phyloP scores from a whole-genome alignment of 805 yeast species.

The Saitoella complicata region DNA sequence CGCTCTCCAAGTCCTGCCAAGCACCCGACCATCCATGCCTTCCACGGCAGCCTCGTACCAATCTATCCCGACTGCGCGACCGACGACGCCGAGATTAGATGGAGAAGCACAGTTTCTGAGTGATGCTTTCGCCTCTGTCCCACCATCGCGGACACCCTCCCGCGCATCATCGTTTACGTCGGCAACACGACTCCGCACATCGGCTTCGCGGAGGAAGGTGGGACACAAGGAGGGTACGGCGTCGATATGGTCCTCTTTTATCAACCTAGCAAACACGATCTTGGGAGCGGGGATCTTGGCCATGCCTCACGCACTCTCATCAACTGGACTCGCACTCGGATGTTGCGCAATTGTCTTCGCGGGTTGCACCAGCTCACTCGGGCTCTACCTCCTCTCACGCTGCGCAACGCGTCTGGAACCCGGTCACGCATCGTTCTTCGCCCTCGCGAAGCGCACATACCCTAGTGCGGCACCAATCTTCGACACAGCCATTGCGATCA shows the following conservation, averaged over 20 bases:
- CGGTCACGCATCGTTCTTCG: constrained; percentile 55
- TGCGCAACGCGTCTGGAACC: constrained; percentile 37
- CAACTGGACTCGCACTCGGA: constrained; percentile 50
- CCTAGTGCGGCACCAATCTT: constrained; percentile 52
- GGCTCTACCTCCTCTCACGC: constrained; percentile 45
- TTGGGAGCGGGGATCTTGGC: constrained; percentile 63
- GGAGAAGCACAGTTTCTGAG: too few species aligned
- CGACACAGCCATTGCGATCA: constrained; percentile 57
- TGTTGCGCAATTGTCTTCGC: constrained; percentile 37
- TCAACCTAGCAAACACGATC: constrained; percentile 56
- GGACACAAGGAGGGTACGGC: constrained; percentile 1
- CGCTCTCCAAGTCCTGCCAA: too few species aligned
- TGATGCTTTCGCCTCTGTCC: too few species aligned
- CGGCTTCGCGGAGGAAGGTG: too few species aligned
- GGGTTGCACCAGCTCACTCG: constrained; percentile 48
- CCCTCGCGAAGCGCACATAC: constrained; percentile 48
- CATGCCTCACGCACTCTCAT: constrained; percentile 50
- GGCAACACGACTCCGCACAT: too few species aligned
- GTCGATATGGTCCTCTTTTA: constrained; percentile 30
- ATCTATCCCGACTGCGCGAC: too few species aligned
- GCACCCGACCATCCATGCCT: too few species aligned
- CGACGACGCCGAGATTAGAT: too few species aligned
- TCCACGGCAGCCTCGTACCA: too few species aligned
- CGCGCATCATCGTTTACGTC: too few species aligned
- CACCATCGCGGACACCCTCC: too few species aligned